Evolutionary conservation across 2,329 filamentous ascomycete genomes (phyloP), one percentile per base, ranked within the genome.

Genomic region (Hypoxylon sp.): DNA sequence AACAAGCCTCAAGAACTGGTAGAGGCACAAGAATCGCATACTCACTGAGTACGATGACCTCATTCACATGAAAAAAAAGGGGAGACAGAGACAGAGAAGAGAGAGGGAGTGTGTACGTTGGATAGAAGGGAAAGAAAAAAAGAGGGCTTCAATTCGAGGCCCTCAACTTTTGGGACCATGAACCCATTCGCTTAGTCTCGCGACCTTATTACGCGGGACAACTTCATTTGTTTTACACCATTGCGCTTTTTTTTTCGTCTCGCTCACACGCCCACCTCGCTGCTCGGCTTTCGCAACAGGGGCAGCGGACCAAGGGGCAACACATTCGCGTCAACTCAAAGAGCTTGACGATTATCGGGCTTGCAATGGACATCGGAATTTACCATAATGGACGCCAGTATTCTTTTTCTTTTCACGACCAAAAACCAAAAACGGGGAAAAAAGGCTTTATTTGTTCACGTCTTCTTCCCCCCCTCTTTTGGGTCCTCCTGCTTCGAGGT

Each of bases 1-100:
- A 60, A 66, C 58, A 66, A 54, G 55, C 46, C 55, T 51, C 51
- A 62, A 37, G 23, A 34, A 38, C 38, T 43, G 20, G 17, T 21
- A 26, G 30, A 40, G 27, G 35, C 32, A 21, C 56, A 57, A 32
- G 37, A 41, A 32, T 15, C 42, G 20, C 55, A 55, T 37, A 30
- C 32, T 21, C 56, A 59, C 35, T 59, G 31, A 48, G 42, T n/a
- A n/a, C n/a, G n/a, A n/a, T n/a, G n/a, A n/a, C n/a, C n/a, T n/a
- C n/a, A n/a, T n/a, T n/a, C n/a, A n/a, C n/a, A n/a, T n/a, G n/a
- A n/a, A n/a, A n/a, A n/a, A n/a, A n/a, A n/a, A n/a, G n/a, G n/a
- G n/a, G n/a, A n/a, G n/a, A n/a, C n/a, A n/a, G n/a, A n/a, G n/a
- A n/a, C n/a, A n/a, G n/a, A n/a, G n/a, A n/a, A n/a, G 29, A 30